Evolutionary conservation across 2,329 filamentous ascomycete genomes (phyloP).

Genomic region (Pseudocercospora crystallina): DNA sequence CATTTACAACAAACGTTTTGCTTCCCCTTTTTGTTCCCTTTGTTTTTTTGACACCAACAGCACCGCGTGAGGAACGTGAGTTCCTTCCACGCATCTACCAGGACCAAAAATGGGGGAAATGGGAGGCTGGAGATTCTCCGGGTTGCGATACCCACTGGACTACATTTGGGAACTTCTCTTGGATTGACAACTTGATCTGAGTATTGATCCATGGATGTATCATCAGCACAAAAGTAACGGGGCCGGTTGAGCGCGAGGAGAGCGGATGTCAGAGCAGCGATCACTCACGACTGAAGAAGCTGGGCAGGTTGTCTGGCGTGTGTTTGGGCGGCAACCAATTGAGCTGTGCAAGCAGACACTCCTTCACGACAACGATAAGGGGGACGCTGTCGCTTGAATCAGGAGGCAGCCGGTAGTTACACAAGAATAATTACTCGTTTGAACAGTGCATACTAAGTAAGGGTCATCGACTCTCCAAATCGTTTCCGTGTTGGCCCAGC

Average conservation of each 20-base stretch:
- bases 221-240: conserved; percentile 4
- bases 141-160: not conserved
- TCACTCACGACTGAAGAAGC: not conserved
- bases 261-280: not conserved
- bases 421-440: conserved; percentile 4
- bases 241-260: not conserved
- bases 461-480: no score
- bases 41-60: conserved; percentile 10
- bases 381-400: not conserved
- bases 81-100: not conserved
- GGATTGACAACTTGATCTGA: not conserved
- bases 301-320: not conserved
- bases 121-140: not conserved
- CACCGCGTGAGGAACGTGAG: conserved; percentile 29
- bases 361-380: not conserved
- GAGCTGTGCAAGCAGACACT: not conserved
- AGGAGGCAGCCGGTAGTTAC: not conserved
- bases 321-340: not conserved
- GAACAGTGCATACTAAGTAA: no score
- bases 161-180: conserved; percentile 1
- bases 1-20: conserved; percentile 6
- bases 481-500: no score
- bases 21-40: conserved; percentile 5
- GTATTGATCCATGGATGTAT: not conserved
- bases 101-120: conserved; percentile 1